Base-by-base conservation (phyloP, 2,329 filamentous ascomycete species). In the Beauveria asiatica region DNA sequence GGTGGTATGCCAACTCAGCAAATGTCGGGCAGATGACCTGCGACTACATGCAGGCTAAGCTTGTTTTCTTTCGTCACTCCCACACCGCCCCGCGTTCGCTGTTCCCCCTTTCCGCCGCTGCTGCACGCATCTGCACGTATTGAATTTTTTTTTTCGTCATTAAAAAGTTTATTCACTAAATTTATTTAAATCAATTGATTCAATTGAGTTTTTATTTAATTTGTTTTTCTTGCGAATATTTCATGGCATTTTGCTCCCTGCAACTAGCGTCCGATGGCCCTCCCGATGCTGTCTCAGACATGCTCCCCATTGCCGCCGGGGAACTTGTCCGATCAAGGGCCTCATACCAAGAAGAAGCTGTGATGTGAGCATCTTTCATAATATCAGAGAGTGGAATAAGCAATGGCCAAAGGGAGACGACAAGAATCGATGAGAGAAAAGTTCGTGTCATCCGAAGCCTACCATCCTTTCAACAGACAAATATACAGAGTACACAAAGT, bases 1-100 rank as follows among this genome's bases (percentile, higher is more conserved):
- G 62, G 66, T 64, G 63, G 64, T 57, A 63, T 70, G 70, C 70
- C 71, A 73, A 61, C 71, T 73, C 71, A 73, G 69, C 71, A 71
- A 64, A 66, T 63, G 61, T 53, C 62, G 62, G 64, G 70, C 72
- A 73, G 71, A 73, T 74, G 72, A 74, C 72, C 71, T 45, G 21
- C 33, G 23, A 55, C 33, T 41, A 50, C 52, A 64, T 64, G 63
- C 63, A 64, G 59, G 48, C 57, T 41, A 30, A 59, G 49, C 37
- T 57, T 37, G 27, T 58, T 37, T 8, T 30, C 7, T 46, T 27
- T 42, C 30, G 30, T 42, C 25, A 11, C 39, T 13, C 17, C 19
- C 46, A 52, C 57, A 59, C 59, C 60, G 53, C 56, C 55, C 57
- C 60, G 59, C 46, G 8, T 45, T 30, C 23, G 49, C 27, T 17